These are phyloP conservation scores for Chrysanthemum lavandulifolium DNA, from an alignment of 129 eudicot genomes.

Conservation along the genomic window DNA sequence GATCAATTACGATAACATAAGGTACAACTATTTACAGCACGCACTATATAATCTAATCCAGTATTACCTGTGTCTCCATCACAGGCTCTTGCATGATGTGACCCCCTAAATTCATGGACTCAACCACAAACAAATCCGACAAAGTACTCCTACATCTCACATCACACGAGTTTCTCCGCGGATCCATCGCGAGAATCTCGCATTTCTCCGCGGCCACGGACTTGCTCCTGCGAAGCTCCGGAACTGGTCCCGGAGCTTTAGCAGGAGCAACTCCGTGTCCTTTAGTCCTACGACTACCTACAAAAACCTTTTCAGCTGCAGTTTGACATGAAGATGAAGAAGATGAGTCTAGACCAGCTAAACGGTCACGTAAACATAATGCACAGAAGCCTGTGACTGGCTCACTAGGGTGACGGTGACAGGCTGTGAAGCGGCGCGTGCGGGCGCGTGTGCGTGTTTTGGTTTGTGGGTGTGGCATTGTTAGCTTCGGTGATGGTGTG, in stretches of 20 bases:
- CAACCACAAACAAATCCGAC: slow-evolving; percentile 48
- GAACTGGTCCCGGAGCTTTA: slow-evolving; percentile 21
- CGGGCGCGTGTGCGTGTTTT: slow-evolving; percentile 42
- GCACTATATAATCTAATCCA: too few species aligned
- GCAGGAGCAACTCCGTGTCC: slow-evolving; percentile 15
- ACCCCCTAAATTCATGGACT: slow-evolving; percentile 56
- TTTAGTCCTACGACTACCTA: slow-evolving; percentile 23
- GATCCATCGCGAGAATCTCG: slow-evolving; percentile 15
- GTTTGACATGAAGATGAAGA: slow-evolving; percentile 22
- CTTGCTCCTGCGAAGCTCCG: slow-evolving; percentile 82
- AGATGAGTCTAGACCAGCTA: slow-evolving; percentile 60
- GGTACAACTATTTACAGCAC: too few species aligned
- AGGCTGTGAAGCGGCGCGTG: slow-evolving; percentile 70
- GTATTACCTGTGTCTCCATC: slow-evolving; percentile 25
- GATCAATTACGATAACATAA: too few species aligned
- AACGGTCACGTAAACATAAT: slow-evolving; percentile 82
- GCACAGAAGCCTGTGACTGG: slow-evolving; percentile 84
- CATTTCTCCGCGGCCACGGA: slow-evolving; percentile 47
- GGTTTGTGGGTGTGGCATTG: slow-evolving; percentile 39
- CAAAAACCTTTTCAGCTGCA: slow-evolving; percentile 18
- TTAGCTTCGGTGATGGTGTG: slow-evolving; percentile 23
- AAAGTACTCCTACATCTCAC: slow-evolving; percentile 50
- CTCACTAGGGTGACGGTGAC: slow-evolving; percentile 85
- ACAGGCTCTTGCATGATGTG: slow-evolving; percentile 14
- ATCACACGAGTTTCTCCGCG: slow-evolving; percentile 59